A percentile compares a stretch with the other conserved stretches of the same genome.
These are phyloP conservation scores for Botryosphaeria agaves DNA, from an alignment of 2,329 filamentous ascomycete genomes.

Conservation along the genomic window DNA sequence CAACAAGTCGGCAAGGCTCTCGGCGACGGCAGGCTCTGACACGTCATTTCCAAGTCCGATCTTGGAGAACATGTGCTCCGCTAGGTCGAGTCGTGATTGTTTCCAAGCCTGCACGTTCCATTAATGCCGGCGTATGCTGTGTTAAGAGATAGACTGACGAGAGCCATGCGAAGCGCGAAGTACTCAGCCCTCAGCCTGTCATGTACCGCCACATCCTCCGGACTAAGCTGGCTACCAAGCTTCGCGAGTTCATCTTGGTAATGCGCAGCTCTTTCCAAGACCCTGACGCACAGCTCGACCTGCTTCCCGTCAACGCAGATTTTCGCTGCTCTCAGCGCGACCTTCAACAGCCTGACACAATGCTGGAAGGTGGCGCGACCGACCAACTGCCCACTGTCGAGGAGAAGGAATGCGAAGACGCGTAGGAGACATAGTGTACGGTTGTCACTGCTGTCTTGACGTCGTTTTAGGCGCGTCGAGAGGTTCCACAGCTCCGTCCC, in stretches of 20 bases:
- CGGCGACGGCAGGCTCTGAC: slow-evolving; percentile 33
- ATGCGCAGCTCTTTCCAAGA: slow-evolving; percentile 46
- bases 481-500: slow-evolving; percentile 51
- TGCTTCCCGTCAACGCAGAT: slow-evolving; percentile 44
- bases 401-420: slow-evolving; percentile 47
- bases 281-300: slow-evolving; percentile 37
- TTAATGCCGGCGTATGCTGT: slow-evolving; percentile 2
- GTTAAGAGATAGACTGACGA: slow-evolving; percentile 37
- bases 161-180: slow-evolving; percentile 42
- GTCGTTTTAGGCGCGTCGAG: slow-evolving; percentile 32
- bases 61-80: slow-evolving; percentile 60
- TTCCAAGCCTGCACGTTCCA: slow-evolving; percentile 46
- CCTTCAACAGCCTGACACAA: slow-evolving; percentile 40
- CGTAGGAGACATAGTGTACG: slow-evolving; percentile 20
- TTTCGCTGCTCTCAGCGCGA: slow-evolving; percentile 48
- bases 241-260: slow-evolving; percentile 19
- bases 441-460: slow-evolving; percentile 4
- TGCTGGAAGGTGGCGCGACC: slow-evolving; percentile 11
- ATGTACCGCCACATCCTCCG: slow-evolving; percentile 9
- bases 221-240: slow-evolving; percentile 5
- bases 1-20: slow-evolving; percentile 48
- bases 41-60: slow-evolving; percentile 20
- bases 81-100: slow-evolving; percentile 54
- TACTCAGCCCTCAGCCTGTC: slow-evolving; percentile 41
- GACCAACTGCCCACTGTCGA: slow-evolving; percentile 38